Percentiles rank a stretch among this genome's conserved stretches.
phyloP scores from a whole-genome alignment of 306 rosid genomes.

The Vachellia pachyceras region DNA sequence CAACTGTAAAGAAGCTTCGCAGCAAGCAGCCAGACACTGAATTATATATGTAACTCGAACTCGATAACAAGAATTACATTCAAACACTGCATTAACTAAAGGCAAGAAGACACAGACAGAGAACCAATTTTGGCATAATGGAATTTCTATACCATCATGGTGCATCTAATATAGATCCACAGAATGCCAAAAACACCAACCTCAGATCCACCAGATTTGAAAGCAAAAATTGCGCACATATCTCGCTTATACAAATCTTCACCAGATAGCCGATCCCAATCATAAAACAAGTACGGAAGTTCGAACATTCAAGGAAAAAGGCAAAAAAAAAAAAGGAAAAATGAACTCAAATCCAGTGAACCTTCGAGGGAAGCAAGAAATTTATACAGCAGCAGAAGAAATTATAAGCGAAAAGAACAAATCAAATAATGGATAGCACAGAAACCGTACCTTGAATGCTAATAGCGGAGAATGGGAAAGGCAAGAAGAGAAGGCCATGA shows the following conservation, averaged over 20 bases:
- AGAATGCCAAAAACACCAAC: slow-evolving; percentile 22
- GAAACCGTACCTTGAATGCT: slow-evolving; percentile 60
- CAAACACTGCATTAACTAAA: slow-evolving; percentile 4
- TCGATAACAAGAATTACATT: background rate
- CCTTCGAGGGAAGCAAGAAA: background rate
- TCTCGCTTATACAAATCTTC: slow-evolving; percentile 23
- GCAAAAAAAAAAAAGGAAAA: background rate
- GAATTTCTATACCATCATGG: slow-evolving; percentile 17
- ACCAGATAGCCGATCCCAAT: slow-evolving; percentile 33
- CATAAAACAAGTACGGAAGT: slow-evolving; percentile 29
- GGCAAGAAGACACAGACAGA: slow-evolving; percentile 14
- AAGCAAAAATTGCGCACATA: background rate
- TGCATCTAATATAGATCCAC: slow-evolving; percentile 26
- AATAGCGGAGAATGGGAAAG: slow-evolving; percentile 49
- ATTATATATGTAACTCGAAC: background rate
- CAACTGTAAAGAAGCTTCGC: background rate
- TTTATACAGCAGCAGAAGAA: slow-evolving; percentile 6
- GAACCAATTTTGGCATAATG: slow-evolving; percentile 17
- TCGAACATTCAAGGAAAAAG: background rate
- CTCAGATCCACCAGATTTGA: slow-evolving; percentile 32
- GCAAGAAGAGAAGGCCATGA: slow-evolving; percentile 64
- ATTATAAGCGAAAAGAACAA: slow-evolving; percentile 32
- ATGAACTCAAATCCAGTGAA: background rate
- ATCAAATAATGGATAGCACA: background rate
- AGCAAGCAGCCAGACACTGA: background rate